Percentiles rank a stretch among this genome's conserved stretches.
Evolutionary conservation across 73 alveolate genomes (phyloP).

Genomic region (Paramecium biaurelia): DNA sequence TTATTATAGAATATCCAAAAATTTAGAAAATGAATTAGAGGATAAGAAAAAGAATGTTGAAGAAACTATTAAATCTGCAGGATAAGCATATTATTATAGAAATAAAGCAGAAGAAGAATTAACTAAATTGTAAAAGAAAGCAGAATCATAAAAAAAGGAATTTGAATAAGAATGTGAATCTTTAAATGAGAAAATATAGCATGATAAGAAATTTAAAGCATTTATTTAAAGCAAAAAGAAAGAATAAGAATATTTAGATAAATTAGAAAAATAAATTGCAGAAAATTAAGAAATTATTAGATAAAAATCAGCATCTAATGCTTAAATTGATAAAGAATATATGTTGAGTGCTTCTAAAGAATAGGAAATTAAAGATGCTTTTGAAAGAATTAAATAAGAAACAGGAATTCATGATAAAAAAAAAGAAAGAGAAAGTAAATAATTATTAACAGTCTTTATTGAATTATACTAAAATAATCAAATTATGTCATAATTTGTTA

Average conservation of each 20-base stretch:
- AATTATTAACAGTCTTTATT: conserved; percentile 53
- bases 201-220: conserved; percentile 57
- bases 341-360: conserved; percentile 63
- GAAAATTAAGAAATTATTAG: conserved; percentile 57
- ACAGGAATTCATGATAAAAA: conserved; percentile 63
- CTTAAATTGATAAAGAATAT: conserved; percentile 59
- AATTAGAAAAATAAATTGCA: conserved; percentile 48
- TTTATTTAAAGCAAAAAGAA: conserved; percentile 58
- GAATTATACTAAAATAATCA: conserved; percentile 53
- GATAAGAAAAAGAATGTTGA: conserved; percentile 58
- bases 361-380: conserved; percentile 58
- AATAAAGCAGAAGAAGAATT: conserved; percentile 63
- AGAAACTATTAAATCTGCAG: conserved; percentile 58
- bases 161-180: conserved; percentile 53
- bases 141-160: conserved; percentile 38
- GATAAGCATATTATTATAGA: conserved; percentile 63
- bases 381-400: conserved; percentile 66
- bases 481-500: conserved; percentile 58
- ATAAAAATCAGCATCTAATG: conserved; percentile 57
- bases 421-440: conserved; percentile 59
- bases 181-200: conserved; percentile 58
- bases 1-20: conserved; percentile 24
- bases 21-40: conserved; percentile 48
- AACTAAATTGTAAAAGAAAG: conserved; percentile 45
- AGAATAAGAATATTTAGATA: conserved; percentile 55